Percentiles rank a stretch among this genome's conserved stretches.
Evolutionary conservation across 129 eudicot genomes (phyloP).

Genomic region (Centrapalus pauciflorus): DNA sequence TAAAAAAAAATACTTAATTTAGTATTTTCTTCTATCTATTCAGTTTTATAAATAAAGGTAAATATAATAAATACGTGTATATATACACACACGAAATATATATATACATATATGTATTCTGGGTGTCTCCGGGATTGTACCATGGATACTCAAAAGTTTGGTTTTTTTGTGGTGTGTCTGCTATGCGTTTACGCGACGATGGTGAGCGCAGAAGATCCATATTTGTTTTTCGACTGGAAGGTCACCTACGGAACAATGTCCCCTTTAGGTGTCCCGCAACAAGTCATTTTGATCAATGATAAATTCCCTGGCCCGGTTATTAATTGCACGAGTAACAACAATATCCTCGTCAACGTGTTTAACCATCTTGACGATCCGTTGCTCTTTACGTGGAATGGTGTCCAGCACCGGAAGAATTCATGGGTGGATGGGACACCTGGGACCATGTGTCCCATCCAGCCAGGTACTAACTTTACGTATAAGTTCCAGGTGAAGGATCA

Average conservation of each 20-base stretch:
- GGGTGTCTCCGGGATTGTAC: constrained; percentile 42
- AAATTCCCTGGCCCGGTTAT: constrained; percentile 75
- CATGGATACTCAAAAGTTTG: constrained; percentile 29
- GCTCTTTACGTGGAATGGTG: constrained; percentile 71
- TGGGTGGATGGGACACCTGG: constrained; percentile 88
- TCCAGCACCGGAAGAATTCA: constrained; percentile 82
- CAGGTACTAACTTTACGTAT: constrained; percentile 73
- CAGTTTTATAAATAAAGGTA: neutral
- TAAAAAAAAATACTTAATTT: neutral
- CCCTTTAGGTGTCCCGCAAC: constrained; percentile 72
- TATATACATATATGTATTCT: constrained; percentile 11
- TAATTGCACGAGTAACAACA: constrained; percentile 84
- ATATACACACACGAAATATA: neutral
- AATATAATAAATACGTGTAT: neutral
- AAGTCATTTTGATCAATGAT: constrained; percentile 72
- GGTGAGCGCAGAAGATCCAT: constrained; percentile 66
- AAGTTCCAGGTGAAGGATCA: constrained; percentile 92
- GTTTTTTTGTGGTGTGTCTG: constrained; percentile 21
- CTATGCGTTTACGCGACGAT: constrained; percentile 29
- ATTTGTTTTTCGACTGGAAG: constrained; percentile 58
- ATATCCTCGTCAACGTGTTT: constrained; percentile 66
- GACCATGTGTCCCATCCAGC: constrained; percentile 85
- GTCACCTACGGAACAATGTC: constrained; percentile 69
- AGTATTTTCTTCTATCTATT: constrained; percentile 7
- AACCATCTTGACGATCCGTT: constrained; percentile 76